These are phyloP conservation scores for Collybiopsis confluens DNA, from an alignment of 768 basidiomycete genomes.

Conservation along the genomic window DNA sequence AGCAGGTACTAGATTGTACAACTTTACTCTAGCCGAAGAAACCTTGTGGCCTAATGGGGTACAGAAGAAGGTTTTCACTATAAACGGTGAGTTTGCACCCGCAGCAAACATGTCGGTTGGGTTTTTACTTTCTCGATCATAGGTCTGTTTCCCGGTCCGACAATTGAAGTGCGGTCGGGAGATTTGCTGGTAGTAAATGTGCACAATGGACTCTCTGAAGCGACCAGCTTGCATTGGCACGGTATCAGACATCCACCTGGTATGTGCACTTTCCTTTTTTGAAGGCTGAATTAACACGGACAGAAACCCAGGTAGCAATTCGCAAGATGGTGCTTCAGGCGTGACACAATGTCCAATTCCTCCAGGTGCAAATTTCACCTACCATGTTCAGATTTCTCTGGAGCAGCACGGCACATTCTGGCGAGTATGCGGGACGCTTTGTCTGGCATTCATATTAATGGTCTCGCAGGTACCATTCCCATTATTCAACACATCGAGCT, in stretches of 20 bases:
- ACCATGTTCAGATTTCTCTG: not conserved
- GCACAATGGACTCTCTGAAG: slow-evolving; percentile 25
- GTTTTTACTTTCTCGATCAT: not conserved
- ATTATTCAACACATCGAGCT: slow-evolving; percentile 1
- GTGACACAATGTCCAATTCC: slow-evolving; percentile 9
- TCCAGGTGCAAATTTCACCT: slow-evolving; percentile 3
- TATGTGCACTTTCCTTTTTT: not conserved
- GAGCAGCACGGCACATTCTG: slow-evolving; percentile 9
- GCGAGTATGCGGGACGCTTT: not conserved
- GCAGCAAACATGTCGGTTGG: not conserved
- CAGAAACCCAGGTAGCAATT: not conserved
- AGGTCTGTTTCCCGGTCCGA: slow-evolving; percentile 31
- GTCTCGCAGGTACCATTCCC: slow-evolving; percentile 7
- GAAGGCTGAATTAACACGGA: not conserved
- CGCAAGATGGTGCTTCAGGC: slow-evolving; percentile 7
- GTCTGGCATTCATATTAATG: not conserved
- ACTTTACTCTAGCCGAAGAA: not conserved
- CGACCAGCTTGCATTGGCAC: slow-evolving; percentile 30
- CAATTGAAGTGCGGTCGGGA: slow-evolving; percentile 30
- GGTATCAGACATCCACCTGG: slow-evolving; percentile 5
- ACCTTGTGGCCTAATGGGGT: slow-evolving; percentile 4
- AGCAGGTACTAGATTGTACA: not conserved
- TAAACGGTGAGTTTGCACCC: slow-evolving; percentile 3
- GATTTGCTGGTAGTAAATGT: slow-evolving; percentile 30
- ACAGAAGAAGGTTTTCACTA: not conserved